Base-by-base conservation (phyloP, 2,329 filamentous ascomycete genomes). In the Aspergillus novoparasiticus region DNA sequence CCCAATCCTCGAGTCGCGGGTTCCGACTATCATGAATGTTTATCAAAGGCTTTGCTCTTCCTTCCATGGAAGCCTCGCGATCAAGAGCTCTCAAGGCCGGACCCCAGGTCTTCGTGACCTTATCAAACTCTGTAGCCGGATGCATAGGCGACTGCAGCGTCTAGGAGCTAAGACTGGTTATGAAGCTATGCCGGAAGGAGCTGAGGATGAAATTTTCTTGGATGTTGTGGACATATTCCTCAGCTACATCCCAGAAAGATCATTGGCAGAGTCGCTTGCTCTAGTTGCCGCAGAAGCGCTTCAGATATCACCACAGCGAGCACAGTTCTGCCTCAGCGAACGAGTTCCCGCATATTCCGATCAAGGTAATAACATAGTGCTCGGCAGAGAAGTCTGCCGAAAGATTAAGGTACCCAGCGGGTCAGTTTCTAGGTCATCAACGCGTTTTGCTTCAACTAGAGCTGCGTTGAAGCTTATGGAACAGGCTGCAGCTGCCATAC, bases 151-250 rank as follows among this genome's bases (percentile, higher is more conserved):
- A 19, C 81, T 97, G 26, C 73, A 84, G 60, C 75, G 71, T 34
- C 65, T 80, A 19, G 86, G 88, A 1, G 87, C 87, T 26, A 89
- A 85, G 67, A 90, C 86, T 28, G 87, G 88, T 12, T 83, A 86
- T 23, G 91, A 95, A 74, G 83, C 89, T 0, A 87, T 93, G 26
- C 87, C 84, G n/a, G 91, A 94, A 70, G 86, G 85, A 1, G 87
- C 87, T 0, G 84, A 87, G 67, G 90, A 97, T 72, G 88, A 90
- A 71, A 96, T 98, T 78, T 97, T 97, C 72, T 87, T 97, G 80
- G 95, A 99, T 74, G 92, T 93, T 0, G 85, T 95, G 58, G 95
- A 99, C 77, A 96, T 94, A 73, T 98, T 99, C 76, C 89, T 92
- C 48, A 92, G 91, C 59, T 92, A 90, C 73, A 82, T 95, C 53